Conservation (phyloP, 176 grass and related monocot genomes). For the Ampelocalamus luodianensis region DNA sequence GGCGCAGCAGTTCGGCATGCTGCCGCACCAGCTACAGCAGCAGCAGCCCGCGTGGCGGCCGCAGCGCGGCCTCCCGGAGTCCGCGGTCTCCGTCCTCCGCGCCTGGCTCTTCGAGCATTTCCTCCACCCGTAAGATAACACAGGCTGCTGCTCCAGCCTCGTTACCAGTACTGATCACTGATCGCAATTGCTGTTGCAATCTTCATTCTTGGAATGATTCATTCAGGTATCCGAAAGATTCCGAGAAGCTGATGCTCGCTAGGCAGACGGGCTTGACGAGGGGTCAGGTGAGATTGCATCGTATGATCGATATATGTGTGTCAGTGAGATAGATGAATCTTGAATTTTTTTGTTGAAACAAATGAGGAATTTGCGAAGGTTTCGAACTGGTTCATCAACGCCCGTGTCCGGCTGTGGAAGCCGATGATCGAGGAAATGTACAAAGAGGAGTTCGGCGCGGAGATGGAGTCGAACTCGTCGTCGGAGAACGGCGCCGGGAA, state of each 20-base stretch:
- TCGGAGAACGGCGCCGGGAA: constrained; percentile 53
- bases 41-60: constrained; percentile 65
- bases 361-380: constrained; percentile 40
- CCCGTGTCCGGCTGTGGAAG: constrained; percentile 93
- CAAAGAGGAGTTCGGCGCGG: constrained; percentile 71
- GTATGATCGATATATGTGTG: not conserved
- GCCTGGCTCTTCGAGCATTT: constrained; percentile 90
- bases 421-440: constrained; percentile 99
- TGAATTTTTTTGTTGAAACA: not conserved
- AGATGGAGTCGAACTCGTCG: constrained; percentile 71
- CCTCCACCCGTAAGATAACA: constrained; percentile 65
- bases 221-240: constrained; percentile 76
- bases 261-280: constrained; percentile 78
- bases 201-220: not conserved
- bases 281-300: constrained; percentile 59
- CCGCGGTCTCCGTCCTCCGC: constrained; percentile 72
- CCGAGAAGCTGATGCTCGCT: constrained; percentile 74
- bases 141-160: not conserved
- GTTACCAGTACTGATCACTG: not conserved
- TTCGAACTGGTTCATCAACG: constrained; percentile 90
- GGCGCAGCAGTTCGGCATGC: constrained; percentile 84
- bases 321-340: not conserved
- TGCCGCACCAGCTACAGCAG: constrained; percentile 49
- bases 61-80: constrained; percentile 76
- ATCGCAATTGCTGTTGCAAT: not conserved